Percentiles rank a stretch among this genome's conserved stretches.
Conservation (phyloP, 768 basidiomycete genomes). For the Floccularia luteovirens region DNA sequence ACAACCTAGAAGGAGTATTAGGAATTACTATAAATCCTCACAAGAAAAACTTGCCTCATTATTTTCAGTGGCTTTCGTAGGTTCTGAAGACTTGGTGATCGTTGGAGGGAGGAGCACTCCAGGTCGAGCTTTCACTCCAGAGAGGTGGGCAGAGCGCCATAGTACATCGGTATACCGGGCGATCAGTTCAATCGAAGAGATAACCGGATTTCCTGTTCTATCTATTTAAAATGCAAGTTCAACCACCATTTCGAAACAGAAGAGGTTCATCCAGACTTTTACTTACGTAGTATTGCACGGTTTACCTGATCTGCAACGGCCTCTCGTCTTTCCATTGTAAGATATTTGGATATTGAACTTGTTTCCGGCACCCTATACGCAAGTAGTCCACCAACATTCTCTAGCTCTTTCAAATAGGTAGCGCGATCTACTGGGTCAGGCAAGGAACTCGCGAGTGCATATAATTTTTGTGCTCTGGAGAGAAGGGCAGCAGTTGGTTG, state of each 20-base stretch:
- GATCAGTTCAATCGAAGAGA: slow-evolving; percentile 57
- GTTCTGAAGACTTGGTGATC: slow-evolving; percentile 9
- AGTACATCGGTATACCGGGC: slow-evolving; percentile 60
- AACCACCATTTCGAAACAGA: not conserved
- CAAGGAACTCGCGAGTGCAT: slow-evolving; percentile 52
- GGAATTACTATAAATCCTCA: not conserved
- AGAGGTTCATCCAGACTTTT: no score
- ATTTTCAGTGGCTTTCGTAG: slow-evolving; percentile 19
- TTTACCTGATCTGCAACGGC: slow-evolving; percentile 86
- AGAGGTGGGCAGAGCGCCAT: slow-evolving; percentile 50
- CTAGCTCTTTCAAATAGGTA: slow-evolving; percentile 62
- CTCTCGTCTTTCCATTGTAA: slow-evolving; percentile 70
- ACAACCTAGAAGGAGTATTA: slow-evolving; percentile 23
- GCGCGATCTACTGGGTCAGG: slow-evolving; percentile 45
- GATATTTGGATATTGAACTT: slow-evolving; percentile 68
- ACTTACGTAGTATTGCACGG: slow-evolving; percentile 70
- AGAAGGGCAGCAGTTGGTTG: no score
- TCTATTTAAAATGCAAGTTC: slow-evolving; percentile 27
- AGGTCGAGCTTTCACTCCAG: slow-evolving; percentile 36
- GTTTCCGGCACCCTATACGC: slow-evolving; percentile 79
- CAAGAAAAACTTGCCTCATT: slow-evolving; percentile 20
- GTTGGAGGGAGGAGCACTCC: slow-evolving; percentile 40
- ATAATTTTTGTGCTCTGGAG: slow-evolving; percentile 57
- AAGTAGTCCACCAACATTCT: slow-evolving; percentile 68
- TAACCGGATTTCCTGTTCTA: slow-evolving; percentile 36